Base-by-base conservation (phyloP, 75 land plant genomes). In the Gnetum montanum region DNA sequence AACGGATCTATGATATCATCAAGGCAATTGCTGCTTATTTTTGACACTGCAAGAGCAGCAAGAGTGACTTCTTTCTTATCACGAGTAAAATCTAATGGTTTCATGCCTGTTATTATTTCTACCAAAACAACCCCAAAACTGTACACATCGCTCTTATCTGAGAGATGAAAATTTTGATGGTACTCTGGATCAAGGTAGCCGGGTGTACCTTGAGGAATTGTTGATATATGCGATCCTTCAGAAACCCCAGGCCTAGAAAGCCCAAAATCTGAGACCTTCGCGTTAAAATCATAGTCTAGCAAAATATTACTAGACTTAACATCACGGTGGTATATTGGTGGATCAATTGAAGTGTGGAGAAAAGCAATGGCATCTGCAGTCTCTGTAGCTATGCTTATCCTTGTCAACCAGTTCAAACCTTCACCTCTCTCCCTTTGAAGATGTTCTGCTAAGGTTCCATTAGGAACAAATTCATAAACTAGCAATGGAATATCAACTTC, bases 141-240 rank as follows among this genome's bases (percentile, higher is more conserved):
- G 44, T 72, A 72, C 19, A 72, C 74, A 46, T 72, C 74, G 34
- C 73, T 68, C 64, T 72, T 72, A 22, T 68, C 72, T 5, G 74
- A 58, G 10, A 72, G 65, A 34, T 68, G 73, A 33, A 47, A 72
- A 40, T 60, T 58, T 12, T 68, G 65, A 34, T 68, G 74, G 22
- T 72, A 72, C 16, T 68, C 72, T 12, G 74, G 74, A 33, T 72
- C 74, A n/a, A 72, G 59, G 57, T 72, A 72, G 18, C 74, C 74
- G 0, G 72, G 72, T 24, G 74, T 72, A 12, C 74, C 74, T 41
- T 72, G 74, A 49, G 74, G 73, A 43, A 43, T 64, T 23, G 73
- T 72, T 18, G 74, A 68, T 37, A 72, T 59, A 57, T 72, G 74
- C 3, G 72, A 48, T 31, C 35, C 37, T 22, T 66, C 68, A 28